Percentiles rank a stretch among this genome's conserved stretches.
Conservation (phyloP, 306 rosid species). For the Leucaena leucocephala region DNA sequence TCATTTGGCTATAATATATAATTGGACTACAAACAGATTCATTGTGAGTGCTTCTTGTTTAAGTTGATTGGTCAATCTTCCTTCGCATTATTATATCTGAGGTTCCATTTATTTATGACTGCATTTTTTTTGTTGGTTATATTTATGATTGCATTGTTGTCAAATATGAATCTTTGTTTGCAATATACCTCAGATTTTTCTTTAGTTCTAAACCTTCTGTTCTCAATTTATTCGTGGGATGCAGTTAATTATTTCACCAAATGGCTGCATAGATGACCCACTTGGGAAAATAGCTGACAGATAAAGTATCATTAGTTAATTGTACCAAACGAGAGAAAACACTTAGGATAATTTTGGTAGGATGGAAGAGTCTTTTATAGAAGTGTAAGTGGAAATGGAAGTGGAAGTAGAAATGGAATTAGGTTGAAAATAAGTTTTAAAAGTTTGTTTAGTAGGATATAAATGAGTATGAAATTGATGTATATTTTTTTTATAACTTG, state of each 20-base stretch:
- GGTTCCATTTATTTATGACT: neutral
- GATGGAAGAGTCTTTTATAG: no score
- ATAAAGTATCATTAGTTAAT: neutral
- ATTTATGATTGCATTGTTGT: neutral
- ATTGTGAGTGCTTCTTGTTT: neutral
- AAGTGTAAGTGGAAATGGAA: no score
- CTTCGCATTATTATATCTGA: conserved; percentile 1
- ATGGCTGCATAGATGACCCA: neutral
- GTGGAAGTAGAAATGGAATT: no score
- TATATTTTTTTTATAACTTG: no score
- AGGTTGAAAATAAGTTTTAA: no score
- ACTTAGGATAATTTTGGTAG: no score
- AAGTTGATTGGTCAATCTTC: neutral
- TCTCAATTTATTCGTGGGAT: neutral
- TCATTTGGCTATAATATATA: neutral
- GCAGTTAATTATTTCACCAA: neutral
- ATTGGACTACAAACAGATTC: neutral
- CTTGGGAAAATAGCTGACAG: neutral
- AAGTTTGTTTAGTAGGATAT: no score
- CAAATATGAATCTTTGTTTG: neutral
- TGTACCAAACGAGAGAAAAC: neutral
- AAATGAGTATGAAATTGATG: no score
- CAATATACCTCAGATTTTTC: neutral
- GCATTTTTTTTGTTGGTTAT: no score
- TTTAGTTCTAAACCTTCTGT: neutral